Evolutionary conservation across 495 filamentous ascomycete species (phyloP).

Genomic region (Penicillium verhagenii): DNA sequence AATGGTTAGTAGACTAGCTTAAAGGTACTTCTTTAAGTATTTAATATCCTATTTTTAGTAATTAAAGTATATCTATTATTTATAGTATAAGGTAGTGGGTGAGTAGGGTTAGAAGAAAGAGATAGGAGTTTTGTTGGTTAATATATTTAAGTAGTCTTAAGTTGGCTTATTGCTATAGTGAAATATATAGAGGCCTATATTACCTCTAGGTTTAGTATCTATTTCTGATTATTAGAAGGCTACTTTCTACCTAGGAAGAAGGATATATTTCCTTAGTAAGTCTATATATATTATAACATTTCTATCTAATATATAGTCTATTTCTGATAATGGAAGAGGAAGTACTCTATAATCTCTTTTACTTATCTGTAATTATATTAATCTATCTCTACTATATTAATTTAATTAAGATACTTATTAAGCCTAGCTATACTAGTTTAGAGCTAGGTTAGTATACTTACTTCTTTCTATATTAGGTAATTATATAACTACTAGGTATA

Average conservation of each 20-base stretch:
- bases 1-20: not conserved
- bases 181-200: no score
- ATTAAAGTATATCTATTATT: no score
- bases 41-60: not conserved
- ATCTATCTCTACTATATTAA: constrained; percentile 21
- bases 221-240: not conserved
- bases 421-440: constrained; percentile 33
- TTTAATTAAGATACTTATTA: constrained; percentile 32
- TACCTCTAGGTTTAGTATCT: not conserved
- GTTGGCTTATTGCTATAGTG: no score
- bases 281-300: not conserved
- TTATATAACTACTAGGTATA: not conserved
- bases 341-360: not conserved
- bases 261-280: not conserved
- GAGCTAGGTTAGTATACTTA: constrained; percentile 31
- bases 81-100: no score
- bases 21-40: not conserved
- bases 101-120: no score
- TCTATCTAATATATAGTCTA: not conserved
- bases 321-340: not conserved
- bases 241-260: not conserved
- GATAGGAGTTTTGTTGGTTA: no score
- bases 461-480: constrained; percentile 28
- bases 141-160: no score
- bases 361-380: constrained; percentile 28